Evolutionary conservation across 2,329 filamentous ascomycete species (phyloP).

Genomic region (Microthyrium microscopicum): DNA sequence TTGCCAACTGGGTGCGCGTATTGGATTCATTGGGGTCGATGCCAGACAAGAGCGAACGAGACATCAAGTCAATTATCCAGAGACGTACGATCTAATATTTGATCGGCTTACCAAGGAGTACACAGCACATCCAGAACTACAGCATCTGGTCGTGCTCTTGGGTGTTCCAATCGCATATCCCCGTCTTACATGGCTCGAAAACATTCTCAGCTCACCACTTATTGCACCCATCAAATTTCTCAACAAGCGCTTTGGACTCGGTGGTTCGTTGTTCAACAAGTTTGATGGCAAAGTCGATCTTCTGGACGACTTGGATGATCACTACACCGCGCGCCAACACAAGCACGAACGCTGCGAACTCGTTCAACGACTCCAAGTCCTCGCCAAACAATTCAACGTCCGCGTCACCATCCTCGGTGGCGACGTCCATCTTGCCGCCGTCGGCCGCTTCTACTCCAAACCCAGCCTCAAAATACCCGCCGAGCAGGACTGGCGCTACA

Average conservation of each 20-base stretch:
- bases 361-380: conserved; percentile 44
- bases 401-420: conserved; percentile 47
- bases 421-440: conserved; percentile 46
- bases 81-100: conserved; percentile 47
- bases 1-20: conserved; percentile 46
- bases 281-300: conserved; percentile 66
- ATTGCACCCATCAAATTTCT: conserved; percentile 80
- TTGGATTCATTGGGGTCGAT: conserved; percentile 45
- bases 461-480: conserved; percentile 38
- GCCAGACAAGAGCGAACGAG: conserved; percentile 61
- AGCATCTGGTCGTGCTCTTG: conserved; percentile 44
- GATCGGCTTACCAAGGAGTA: conserved; percentile 36
- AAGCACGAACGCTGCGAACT: conserved; percentile 72
- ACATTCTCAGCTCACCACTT: conserved; percentile 70
- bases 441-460: conserved; percentile 49
- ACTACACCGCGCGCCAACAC: conserved; percentile 81
- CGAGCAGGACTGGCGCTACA: conserved; percentile 44
- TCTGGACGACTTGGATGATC: conserved; percentile 48
- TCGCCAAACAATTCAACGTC: conserved; percentile 37
- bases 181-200: conserved; percentile 90
- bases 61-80: conserved; percentile 75
- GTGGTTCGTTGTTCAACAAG: conserved; percentile 75
- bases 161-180: conserved; percentile 55
- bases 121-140: conserved; percentile 36
- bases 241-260: conserved; percentile 77